A percentile compares a stretch with the other conserved stretches of the same genome.
These are phyloP conservation scores for Eremothecium cymbalariae DNA, from an alignment of 1,139 yeast species.

Conservation along the genomic window DNA sequence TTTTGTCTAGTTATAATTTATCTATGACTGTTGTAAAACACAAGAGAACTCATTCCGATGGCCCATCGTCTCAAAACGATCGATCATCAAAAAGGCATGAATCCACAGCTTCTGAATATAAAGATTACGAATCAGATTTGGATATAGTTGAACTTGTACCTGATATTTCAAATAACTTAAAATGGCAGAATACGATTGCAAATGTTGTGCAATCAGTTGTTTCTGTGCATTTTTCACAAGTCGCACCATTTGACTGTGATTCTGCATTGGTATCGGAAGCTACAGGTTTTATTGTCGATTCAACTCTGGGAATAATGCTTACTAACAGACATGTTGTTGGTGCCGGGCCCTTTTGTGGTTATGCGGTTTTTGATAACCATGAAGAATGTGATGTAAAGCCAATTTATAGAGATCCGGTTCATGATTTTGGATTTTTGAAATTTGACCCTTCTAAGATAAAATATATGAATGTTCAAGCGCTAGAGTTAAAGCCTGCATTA, in stretches of 20 bases:
- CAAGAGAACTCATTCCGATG: constrained; percentile 3
- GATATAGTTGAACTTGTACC: constrained; percentile 4
- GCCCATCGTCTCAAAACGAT: not conserved
- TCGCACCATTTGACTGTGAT: constrained; percentile 83
- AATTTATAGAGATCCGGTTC: constrained; percentile 75
- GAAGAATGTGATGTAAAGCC: constrained; percentile 88
- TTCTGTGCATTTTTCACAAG: constrained; percentile 80
- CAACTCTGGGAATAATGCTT: constrained; percentile 68
- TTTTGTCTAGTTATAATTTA: not conserved
- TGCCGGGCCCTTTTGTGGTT: constrained; percentile 88
- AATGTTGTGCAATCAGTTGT: constrained; percentile 81
- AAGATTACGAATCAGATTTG: constrained; percentile 7
- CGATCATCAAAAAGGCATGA: no score
- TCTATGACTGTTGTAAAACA: constrained; percentile 2
- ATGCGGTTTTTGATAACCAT: constrained; percentile 87
- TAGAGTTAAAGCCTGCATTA: constrained; percentile 67
- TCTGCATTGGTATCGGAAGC: constrained; percentile 79
- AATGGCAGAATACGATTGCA: constrained; percentile 79
- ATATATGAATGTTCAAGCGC: constrained; percentile 61
- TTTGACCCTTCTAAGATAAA: constrained; percentile 66
- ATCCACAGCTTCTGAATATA: no score
- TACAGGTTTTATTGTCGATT: constrained; percentile 91
- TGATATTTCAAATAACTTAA: constrained; percentile 25
- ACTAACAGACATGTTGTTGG: constrained; percentile 95
- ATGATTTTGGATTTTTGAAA: constrained; percentile 73